A percentile compares a stretch with the other conserved stretches of the same genome.
Evolutionary conservation across 2,329 filamentous ascomycete genomes (phyloP).

Genomic region (Emergomyces pasteurianus): DNA sequence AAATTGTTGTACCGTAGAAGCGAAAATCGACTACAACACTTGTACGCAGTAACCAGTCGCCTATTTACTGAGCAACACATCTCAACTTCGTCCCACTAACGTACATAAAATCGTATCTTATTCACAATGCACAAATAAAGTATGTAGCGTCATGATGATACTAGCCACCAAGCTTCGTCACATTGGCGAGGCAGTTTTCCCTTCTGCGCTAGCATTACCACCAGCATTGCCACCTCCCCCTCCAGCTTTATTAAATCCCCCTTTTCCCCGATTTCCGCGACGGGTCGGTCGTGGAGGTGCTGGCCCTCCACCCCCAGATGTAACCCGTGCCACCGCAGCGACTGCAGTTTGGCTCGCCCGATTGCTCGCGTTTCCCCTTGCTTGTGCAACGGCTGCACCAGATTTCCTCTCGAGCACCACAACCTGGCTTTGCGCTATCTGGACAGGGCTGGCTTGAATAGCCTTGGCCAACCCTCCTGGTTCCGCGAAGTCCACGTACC

Average conservation of each 20-base stretch:
- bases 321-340: not conserved
- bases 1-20: too few species aligned
- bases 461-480: constrained; percentile 63
- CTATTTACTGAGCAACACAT: too few species aligned
- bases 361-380: constrained; percentile 1
- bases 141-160: not conserved
- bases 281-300: not conserved
- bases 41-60: too few species aligned
- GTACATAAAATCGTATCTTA: too few species aligned
- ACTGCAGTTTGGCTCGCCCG: constrained; percentile 2
- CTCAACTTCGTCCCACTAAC: too few species aligned
- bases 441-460: constrained; percentile 66
- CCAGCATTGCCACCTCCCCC: not conserved
- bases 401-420: constrained; percentile 60
- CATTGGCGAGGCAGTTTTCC: not conserved
- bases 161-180: not conserved
- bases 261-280: not conserved
- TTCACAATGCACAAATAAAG: not conserved
- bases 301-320: not conserved
- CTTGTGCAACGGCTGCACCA: constrained; percentile 3
- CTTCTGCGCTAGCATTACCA: not conserved
- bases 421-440: constrained; percentile 73
- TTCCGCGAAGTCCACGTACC: constrained; percentile 79
- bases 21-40: too few species aligned
- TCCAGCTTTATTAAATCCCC: not conserved